Evolutionary conservation across 2,329 filamentous ascomycete species (phyloP).

Genomic region (Phyllosticta citriasiana): DNA sequence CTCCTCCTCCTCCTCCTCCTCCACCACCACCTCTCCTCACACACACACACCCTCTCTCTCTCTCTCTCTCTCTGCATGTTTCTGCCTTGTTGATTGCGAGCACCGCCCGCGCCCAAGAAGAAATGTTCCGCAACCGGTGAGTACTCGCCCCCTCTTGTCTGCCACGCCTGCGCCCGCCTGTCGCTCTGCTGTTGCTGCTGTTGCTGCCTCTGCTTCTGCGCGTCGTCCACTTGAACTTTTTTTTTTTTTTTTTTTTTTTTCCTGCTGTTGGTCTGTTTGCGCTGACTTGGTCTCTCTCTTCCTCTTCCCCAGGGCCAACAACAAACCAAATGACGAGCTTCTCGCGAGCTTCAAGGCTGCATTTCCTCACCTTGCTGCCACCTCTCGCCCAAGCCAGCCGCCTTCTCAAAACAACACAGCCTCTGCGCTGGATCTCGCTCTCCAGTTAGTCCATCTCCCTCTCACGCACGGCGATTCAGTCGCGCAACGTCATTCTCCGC

Average conservation of each 20-base stretch:
- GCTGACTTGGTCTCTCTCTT: conserved; percentile 14
- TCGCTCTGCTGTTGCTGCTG: conserved; percentile 8
- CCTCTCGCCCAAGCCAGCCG: conserved; percentile 35
- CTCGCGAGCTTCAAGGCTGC: conserved; percentile 74
- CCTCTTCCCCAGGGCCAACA: conserved; percentile 50
- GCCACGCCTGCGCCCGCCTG: neutral
- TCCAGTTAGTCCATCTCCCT: conserved; percentile 29
- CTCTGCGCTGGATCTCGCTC: conserved; percentile 34
- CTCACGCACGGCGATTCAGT: conserved; percentile 7
- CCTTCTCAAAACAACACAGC: conserved; percentile 22
- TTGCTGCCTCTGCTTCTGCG: conserved; percentile 10
- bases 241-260: conserved; percentile 14
- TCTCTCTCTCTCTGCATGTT: conserved; percentile 19
- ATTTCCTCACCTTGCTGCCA: conserved; percentile 57
- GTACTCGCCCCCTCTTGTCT: conserved; percentile 13
- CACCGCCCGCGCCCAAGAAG: conserved; percentile 20
- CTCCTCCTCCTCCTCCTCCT: neutral
- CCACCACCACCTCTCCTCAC: neutral
- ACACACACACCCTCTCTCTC: no score
- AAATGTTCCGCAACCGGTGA: conserved; percentile 41
- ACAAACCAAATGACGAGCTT: conserved; percentile 79
- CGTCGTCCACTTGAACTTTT: no score
- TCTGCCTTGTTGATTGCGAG: conserved; percentile 15
- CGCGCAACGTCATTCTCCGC: conserved; percentile 9
- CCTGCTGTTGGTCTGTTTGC: conserved; percentile 13